These are phyloP conservation scores for Thermoascus crustaceus DNA, from an alignment of 2,329 filamentous ascomycete genomes.

Conservation along the genomic window DNA sequence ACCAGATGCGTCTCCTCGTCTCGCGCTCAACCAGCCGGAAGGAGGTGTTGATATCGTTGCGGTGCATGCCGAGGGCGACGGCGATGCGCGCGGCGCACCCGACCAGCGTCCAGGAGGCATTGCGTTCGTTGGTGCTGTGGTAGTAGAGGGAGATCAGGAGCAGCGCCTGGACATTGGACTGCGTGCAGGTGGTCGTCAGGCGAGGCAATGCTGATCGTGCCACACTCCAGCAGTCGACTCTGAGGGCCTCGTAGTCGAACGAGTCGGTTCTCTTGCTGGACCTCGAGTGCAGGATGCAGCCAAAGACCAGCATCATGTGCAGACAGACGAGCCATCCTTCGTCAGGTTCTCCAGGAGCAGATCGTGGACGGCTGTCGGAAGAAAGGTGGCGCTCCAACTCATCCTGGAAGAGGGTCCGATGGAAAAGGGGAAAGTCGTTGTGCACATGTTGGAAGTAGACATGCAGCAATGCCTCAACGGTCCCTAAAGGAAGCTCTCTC, in stretches of 20 bases:
- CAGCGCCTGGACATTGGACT: conserved; percentile 26
- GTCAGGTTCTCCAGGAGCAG: conserved; percentile 15
- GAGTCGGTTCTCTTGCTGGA: conserved; percentile 9
- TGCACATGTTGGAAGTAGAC: conserved; percentile 31
- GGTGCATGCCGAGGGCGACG: conserved; percentile 23
- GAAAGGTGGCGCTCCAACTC: conserved; percentile 25
- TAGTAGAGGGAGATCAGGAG: conserved; percentile 27
- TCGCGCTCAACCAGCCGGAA: conserved; percentile 29
- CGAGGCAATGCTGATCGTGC: conserved; percentile 20
- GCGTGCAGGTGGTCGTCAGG: conserved; percentile 24
- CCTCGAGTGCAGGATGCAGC: conserved; percentile 20
- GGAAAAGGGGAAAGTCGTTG: conserved; percentile 30
- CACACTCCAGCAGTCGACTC: conserved; percentile 10
- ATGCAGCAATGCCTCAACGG: conserved; percentile 21
- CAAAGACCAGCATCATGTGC: conserved; percentile 32
- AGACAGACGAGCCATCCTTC: conserved; percentile 30
- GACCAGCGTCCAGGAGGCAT: conserved; percentile 26
- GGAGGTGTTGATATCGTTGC: conserved; percentile 12
- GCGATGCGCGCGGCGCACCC: conserved; percentile 22
- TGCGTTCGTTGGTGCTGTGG: conserved; percentile 34
- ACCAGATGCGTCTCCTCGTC: conserved; percentile 29
- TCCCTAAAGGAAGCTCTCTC: background rate
- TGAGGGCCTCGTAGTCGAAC: conserved; percentile 20
- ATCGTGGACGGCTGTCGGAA: conserved; percentile 3
- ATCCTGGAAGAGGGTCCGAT: conserved; percentile 27